A percentile compares a stretch with the other conserved stretches of the same genome.
These are phyloP conservation scores for Acaromyces ingoldii DNA, from an alignment of 1,284 basidiomycete genomes.

Conservation along the genomic window DNA sequence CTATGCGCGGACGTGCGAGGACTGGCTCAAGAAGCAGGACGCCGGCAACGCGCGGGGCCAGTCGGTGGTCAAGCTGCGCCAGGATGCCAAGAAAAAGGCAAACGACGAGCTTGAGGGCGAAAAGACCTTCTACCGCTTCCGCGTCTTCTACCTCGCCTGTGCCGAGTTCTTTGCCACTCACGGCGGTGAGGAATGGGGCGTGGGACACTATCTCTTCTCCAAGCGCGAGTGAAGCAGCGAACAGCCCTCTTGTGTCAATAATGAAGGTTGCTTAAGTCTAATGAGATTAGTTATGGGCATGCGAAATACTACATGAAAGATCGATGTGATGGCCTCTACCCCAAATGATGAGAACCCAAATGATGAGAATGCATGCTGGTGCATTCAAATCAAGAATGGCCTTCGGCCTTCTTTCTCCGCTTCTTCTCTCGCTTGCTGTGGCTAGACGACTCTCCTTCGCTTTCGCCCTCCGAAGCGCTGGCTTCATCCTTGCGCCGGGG, in stretches of 20 bases:
- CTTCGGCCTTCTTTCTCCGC: too few relatives aligned
- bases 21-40: conserved; percentile 67
- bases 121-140: conserved; percentile 64
- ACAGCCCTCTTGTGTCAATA: too few relatives aligned
- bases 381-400: too few relatives aligned
- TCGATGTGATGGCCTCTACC: background rate
- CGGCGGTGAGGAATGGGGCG: conserved; percentile 63
- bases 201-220: conserved; percentile 24
- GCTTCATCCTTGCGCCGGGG: background rate
- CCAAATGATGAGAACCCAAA: background rate
- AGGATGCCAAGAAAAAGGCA: conserved; percentile 40
- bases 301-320: background rate
- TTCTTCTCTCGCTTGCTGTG: conserved; percentile 20
- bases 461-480: conserved; percentile 1
- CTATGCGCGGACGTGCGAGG: conserved; percentile 65
- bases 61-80: conserved; percentile 15
- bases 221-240: too few relatives aligned
- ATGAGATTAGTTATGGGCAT: background rate
- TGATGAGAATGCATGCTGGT: background rate
- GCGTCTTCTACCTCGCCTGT: conserved; percentile 71
- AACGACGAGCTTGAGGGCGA: conserved; percentile 56
- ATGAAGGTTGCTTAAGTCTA: background rate
- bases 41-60: conserved; percentile 56
- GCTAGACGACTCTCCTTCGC: conserved; percentile 20
- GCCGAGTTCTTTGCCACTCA: conserved; percentile 69